A percentile compares a stretch with the other conserved stretches of the same genome.
Evolutionary conservation across 1,284 basidiomycete species (phyloP).

Genomic region (Retiboletus flavoniger): DNA sequence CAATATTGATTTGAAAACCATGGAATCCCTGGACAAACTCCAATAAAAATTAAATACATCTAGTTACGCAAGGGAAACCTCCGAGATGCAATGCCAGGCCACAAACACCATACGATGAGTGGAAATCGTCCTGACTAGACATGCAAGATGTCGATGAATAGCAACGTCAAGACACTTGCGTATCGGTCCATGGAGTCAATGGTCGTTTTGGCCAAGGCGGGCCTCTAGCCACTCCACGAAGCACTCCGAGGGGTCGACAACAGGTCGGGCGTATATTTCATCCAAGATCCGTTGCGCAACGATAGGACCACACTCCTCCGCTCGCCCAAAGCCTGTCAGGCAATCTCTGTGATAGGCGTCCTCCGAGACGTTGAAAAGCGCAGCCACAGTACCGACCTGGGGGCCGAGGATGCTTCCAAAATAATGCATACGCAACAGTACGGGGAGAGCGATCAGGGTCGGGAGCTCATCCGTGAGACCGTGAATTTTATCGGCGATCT

Average conservation of each 20-base stretch:
- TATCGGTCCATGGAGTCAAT: constrained; percentile 25
- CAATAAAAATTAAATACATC: background rate
- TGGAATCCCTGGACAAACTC: background rate
- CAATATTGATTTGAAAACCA: background rate
- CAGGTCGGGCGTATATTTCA: constrained; percentile 37
- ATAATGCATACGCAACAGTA: constrained; percentile 50
- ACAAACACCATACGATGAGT: background rate
- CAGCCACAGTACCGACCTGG: constrained; percentile 42
- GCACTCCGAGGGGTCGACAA: constrained; percentile 32
- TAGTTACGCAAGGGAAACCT: background rate
- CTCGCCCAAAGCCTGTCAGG: constrained; percentile 69
- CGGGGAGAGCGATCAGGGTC: constrained; percentile 64
- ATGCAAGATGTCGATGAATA: background rate
- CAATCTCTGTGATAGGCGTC: constrained; percentile 64
- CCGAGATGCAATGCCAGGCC: background rate
- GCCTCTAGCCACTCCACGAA: constrained; percentile 50
- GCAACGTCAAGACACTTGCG: background rate
- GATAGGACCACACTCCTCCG: constrained; percentile 64
- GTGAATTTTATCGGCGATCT: constrained; percentile 44
- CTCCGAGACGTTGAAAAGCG: constrained; percentile 57
- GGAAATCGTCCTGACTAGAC: background rate
- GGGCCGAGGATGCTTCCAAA: constrained; percentile 28
- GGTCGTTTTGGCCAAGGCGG: constrained; percentile 38
- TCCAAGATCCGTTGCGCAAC: constrained; percentile 59
- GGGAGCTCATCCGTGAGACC: constrained; percentile 61